A percentile compares a stretch with the other conserved stretches of the same genome.
These are phyloP conservation scores for Lichtheimia corymbifera DNA, from an alignment of 371 early-diverging fungal genomes.

Conservation along the genomic window DNA sequence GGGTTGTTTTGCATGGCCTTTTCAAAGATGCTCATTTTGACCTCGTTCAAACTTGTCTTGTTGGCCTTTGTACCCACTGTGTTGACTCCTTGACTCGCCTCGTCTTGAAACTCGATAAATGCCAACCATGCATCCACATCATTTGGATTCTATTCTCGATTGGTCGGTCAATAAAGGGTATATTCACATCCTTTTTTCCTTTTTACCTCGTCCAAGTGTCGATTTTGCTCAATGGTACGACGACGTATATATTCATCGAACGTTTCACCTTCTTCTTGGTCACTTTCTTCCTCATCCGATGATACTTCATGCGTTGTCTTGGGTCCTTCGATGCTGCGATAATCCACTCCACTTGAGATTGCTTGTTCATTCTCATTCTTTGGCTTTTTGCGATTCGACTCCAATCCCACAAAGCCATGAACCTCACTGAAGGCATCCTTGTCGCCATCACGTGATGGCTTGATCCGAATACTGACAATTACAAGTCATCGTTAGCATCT, in stretches of 20 bases:
- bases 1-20: constrained; percentile 71
- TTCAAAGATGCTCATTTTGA: constrained; percentile 77
- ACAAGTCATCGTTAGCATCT: neutral
- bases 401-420: constrained; percentile 14
- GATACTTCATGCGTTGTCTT: constrained; percentile 26
- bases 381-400: constrained; percentile 4
- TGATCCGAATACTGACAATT: constrained; percentile 22
- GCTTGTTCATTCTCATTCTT: constrained; percentile 12
- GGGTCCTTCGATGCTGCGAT: constrained; percentile 35
- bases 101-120: constrained; percentile 72
- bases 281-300: constrained; percentile 17
- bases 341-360: constrained; percentile 36
- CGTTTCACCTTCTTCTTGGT: constrained; percentile 33
- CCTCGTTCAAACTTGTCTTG: constrained; percentile 54
- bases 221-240: constrained; percentile 40
- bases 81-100: constrained; percentile 32
- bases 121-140: constrained; percentile 70
- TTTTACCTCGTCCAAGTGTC: constrained; percentile 26
- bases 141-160: constrained; percentile 49
- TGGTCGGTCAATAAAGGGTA: neutral
- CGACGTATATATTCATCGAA: constrained; percentile 39
- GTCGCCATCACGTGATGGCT: constrained; percentile 6
- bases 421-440: constrained; percentile 7
- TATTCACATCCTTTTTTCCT: neutral
- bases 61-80: constrained; percentile 32